Base-by-base conservation (phyloP, 331 rosid species). In the Ulmus americana region DNA sequence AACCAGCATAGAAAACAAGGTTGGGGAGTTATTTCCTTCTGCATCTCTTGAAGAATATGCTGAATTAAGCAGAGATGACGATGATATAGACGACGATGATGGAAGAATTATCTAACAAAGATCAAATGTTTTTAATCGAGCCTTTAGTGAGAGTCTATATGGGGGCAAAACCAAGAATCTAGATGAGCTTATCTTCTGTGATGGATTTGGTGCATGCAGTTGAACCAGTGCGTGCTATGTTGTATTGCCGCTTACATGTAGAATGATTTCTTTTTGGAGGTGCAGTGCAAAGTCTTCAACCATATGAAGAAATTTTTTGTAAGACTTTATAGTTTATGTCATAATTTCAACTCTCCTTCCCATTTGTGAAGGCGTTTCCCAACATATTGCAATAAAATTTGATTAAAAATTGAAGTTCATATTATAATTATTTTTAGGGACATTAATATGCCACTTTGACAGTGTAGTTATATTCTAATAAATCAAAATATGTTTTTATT, bases 31-130 rank as follows among this genome's bases (percentile, higher is more conserved):
- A 68, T 84, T 83, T 58, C 88, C 89, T 15, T 72, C 83, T 58
- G 66, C 95, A 45, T 74, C 91, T 12, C 73, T 86, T 13, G 88
- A 86, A 72, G 97, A 78, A 45, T 74, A 88, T 65, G 91, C 90
- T 43, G 80, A 57, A 55, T 45, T 49, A 70, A 80, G 68, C 28
- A 58, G 70, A 64, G 80, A 47, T 16, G 74, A 57, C 53, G 78
- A 57, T 46, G 64, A 75, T 28, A 69, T 73, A 39, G 65, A 13
- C 3, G 57, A 40, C 44, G 73, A 57, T 1, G 67, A 50, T 6
- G 65, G 47, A n/a, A 39, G 55, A 35, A 43, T 63, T 43, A 54
- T 54, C 44, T 22, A 70, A 55, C 47, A 39, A 81, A 69, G 40
- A 45, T 43, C 38, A 60, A n/a, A 48, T 48, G 13, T 11, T 7